Conservation (phyloP, 768 basidiomycete species). For the Albatrellus ellisii region DNA sequence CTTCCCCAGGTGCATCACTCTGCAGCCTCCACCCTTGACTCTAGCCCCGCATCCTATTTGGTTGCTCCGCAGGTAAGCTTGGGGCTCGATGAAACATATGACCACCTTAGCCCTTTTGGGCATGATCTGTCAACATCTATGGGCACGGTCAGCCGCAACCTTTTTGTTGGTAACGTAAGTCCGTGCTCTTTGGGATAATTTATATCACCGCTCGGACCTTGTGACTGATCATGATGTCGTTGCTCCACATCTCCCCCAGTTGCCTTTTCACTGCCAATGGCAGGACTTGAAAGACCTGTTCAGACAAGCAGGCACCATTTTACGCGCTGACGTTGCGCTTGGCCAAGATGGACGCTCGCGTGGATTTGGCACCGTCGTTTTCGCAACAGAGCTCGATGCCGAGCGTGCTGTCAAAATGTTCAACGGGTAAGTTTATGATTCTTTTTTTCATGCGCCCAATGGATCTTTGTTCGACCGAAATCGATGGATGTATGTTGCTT, state of each 20-base stretch:
- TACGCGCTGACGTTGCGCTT: conserved; percentile 83
- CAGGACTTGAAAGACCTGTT: conserved; percentile 97
- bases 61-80: too few species aligned
- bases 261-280: conserved; percentile 94
- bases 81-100: conserved; percentile 9
- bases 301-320: conserved; percentile 77
- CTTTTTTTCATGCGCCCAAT: too few species aligned
- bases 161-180: conserved; percentile 87
- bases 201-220: background rate
- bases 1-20: too few species aligned
- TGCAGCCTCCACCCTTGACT: too few species aligned
- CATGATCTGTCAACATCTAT: conserved; percentile 17
- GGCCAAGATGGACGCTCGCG: conserved; percentile 81
- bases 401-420: conserved; percentile 78
- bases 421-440: conserved; percentile 55
- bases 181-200: background rate
- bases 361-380: conserved; percentile 89
- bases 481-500: too few species aligned
- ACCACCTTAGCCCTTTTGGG: conserved; percentile 17
- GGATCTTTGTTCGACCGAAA: too few species aligned
- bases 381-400: conserved; percentile 73
- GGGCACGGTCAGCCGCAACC: conserved; percentile 31
- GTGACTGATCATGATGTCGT: conserved; percentile 9
- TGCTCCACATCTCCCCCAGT: conserved; percentile 30
- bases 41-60: too few species aligned